These are phyloP conservation scores for Neopestalotiopsis rosae DNA, from an alignment of 2,329 filamentous ascomycete genomes.

Conservation along the genomic window DNA sequence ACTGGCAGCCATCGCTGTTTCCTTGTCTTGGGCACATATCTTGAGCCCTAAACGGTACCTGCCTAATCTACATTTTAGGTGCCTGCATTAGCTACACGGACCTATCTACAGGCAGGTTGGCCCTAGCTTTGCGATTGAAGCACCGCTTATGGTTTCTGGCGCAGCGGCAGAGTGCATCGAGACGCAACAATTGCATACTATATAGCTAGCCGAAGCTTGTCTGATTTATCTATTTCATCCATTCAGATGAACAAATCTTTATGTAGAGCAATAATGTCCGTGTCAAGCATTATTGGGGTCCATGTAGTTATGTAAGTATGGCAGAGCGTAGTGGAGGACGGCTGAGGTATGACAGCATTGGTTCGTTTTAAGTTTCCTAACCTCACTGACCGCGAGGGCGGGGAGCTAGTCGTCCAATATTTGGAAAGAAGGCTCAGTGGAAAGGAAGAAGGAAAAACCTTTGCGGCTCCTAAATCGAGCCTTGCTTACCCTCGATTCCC, in stretches of 20 bases:
- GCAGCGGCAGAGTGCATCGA: constrained; percentile 7
- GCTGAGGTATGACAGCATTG: not conserved
- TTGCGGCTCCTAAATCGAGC: not conserved
- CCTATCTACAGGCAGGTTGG: too few species aligned
- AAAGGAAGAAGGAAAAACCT: not conserved
- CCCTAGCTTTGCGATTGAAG: too few species aligned
- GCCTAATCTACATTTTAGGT: too few species aligned
- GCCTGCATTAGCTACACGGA: too few species aligned
- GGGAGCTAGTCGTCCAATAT: not conserved
- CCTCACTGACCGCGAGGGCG: not conserved
- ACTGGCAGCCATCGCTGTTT: not conserved
- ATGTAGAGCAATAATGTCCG: not conserved
- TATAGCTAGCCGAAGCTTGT: not conserved
- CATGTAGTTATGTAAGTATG: not conserved
- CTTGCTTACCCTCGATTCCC: not conserved
- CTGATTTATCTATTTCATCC: too few species aligned
- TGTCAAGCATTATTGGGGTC: not conserved
- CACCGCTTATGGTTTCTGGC: not conserved
- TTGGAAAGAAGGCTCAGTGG: constrained; percentile 6
- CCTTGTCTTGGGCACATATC: not conserved
- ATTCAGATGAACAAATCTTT: too few species aligned
- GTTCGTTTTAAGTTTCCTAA: not conserved
- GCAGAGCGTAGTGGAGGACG: not conserved
- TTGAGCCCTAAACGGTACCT: too few species aligned
- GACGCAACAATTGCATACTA: not conserved